Conservation (phyloP, 495 filamentous ascomycete species). For the Xylaria castorea region DNA sequence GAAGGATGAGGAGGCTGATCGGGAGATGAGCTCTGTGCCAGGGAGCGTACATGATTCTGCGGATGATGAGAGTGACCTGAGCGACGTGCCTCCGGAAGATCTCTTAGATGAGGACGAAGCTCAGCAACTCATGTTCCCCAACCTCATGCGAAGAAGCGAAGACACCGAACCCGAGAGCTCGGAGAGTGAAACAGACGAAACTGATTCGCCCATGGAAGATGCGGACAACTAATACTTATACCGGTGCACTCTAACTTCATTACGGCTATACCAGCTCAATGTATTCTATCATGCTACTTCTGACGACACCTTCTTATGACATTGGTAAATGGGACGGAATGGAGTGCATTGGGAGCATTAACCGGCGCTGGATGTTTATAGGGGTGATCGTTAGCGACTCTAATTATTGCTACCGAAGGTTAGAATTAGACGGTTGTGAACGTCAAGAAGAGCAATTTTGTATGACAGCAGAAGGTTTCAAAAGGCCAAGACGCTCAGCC, state of each 20-base stretch:
- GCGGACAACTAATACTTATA: background rate
- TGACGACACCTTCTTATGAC: background rate
- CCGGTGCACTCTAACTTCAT: background rate
- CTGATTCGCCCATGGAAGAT: constrained; percentile 21
- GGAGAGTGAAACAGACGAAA: constrained; percentile 15
- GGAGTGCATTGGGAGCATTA: constrained; percentile 3
- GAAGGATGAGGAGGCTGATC: constrained; percentile 42
- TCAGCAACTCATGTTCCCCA: constrained; percentile 49
- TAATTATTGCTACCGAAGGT: background rate
- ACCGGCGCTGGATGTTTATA: constrained; percentile 4
- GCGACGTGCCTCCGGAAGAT: constrained; percentile 64
- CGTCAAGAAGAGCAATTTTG: background rate
- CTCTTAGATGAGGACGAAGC: constrained; percentile 54
- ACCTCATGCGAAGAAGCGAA: constrained; percentile 21
- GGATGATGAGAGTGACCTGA: constrained; percentile 82
- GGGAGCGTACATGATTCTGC: constrained; percentile 75
- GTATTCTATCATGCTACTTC: background rate
- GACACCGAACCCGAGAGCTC: constrained; percentile 18
- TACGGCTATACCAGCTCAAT: background rate
- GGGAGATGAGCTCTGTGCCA: constrained; percentile 50
- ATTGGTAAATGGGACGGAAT: constrained; percentile 6
- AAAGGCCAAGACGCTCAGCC: constrained; percentile 23
- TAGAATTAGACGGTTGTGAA: background rate
- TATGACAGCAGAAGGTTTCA: background rate
- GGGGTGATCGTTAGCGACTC: background rate